Base-by-base conservation (phyloP, 2,329 filamentous ascomycete genomes). In the Cytospora leucostoma region DNA sequence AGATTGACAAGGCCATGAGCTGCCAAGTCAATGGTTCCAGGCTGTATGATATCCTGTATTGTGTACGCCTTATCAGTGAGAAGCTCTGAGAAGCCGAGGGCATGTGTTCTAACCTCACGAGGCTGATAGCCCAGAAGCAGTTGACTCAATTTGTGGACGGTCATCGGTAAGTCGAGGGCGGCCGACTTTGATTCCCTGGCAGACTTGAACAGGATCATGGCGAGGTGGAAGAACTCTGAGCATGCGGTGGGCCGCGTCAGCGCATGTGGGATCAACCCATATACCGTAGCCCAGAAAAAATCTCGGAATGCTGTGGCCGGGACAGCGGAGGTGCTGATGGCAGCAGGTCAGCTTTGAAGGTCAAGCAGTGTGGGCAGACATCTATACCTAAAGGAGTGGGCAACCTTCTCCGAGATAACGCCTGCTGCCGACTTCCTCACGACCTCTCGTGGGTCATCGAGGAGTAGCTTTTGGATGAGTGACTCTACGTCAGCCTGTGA, bases 211-310 rank as follows among this genome's bases (percentile, higher is more conserved):
- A 84, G 70, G 4, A 70, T 69, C 21, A 76, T 71, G 37, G 78
- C 74, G 19, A 84, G 67, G 3, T 68, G 67, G 59, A 86, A 79
- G 17, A 81, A 69, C 56, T 85, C 81, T 32, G 79, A 74, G 62
- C 80, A 81, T 35, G 74, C 72, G 7, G 59, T 62, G 12, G 76
- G 71, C 61, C 71, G 68, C 1, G 38, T 55, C 4, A 72, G 70
- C 27, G 77, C 78, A 56, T 71, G 69, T 17, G 72, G 74, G 7
- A 81, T 68, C 34, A 81, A 70, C 13, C 70, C 70, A 8, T 73
- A 73, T 11, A 80, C 67, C 10, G 79, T 66, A 1, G 81, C 78
- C 82, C 82, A 84, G 64, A 84, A 80, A 38, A 80, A 75, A 17
- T 75, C 71, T 15, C 77, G 75, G 60, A 83, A 79, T 13, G 77